Evolutionary conservation across 305 asterid genomes (phyloP).

Genomic region (Fraxinus sp.): DNA sequence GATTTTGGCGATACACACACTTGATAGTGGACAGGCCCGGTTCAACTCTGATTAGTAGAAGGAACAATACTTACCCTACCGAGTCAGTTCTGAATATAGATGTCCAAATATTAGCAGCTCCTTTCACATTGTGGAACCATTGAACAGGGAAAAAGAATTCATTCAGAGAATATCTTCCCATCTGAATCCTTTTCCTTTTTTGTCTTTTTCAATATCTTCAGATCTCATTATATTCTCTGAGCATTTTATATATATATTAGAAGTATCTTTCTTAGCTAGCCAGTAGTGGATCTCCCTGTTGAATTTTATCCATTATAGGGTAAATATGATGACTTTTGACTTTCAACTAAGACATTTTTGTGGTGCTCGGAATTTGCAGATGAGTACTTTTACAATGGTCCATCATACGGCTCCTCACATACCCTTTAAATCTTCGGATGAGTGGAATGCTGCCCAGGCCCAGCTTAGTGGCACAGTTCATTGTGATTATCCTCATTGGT

Average conservation of each 20-base stretch:
- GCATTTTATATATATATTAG: not conserved
- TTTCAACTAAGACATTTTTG: not conserved
- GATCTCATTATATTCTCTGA: not conserved
- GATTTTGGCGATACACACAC: not conserved
- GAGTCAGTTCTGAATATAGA: not conserved
- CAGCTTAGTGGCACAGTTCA: constrained; percentile 96
- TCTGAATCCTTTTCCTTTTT: not conserved
- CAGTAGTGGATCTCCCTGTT: not conserved
- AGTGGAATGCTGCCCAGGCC: constrained; percentile 97
- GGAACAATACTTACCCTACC: not conserved
- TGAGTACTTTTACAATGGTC: constrained; percentile 98
- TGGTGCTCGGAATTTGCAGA: constrained; percentile 43
- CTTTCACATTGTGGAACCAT: not conserved
- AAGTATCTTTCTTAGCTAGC: not conserved
- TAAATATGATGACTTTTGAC: constrained; percentile 1
- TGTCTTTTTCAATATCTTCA: not conserved
- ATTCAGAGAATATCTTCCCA: not conserved
- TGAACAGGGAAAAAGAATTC: not conserved
- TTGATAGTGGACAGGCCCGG: not conserved
- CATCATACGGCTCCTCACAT: constrained; percentile 99
- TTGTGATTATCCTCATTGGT: constrained; percentile 92
- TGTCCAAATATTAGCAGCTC: not conserved
- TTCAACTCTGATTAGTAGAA: not conserved
- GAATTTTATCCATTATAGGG: not conserved
- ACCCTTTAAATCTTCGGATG: constrained; percentile 74